A percentile compares a stretch with the other conserved stretches of the same genome.
Evolutionary conservation across 768 basidiomycete species (phyloP).

Genomic region (Tricholoma sp.): DNA sequence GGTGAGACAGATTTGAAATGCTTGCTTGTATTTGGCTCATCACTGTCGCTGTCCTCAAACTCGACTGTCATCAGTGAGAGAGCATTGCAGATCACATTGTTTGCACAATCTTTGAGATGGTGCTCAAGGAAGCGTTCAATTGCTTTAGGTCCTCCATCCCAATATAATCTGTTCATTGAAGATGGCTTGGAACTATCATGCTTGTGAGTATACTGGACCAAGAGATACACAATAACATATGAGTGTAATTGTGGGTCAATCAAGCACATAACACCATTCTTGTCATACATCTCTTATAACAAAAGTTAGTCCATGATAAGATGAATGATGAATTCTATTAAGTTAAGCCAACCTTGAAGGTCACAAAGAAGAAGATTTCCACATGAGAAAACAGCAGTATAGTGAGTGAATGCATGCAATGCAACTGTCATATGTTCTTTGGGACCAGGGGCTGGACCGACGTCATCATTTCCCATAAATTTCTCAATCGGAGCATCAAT

Average conservation of each 20-base stretch:
- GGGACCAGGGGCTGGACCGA: constrained; percentile 4
- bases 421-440: constrained; percentile 7
- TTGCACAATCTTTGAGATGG: constrained; percentile 1
- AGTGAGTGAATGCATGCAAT: constrained; percentile 20
- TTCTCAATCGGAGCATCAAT: constrained; percentile 11
- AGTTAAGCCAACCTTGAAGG: constrained; percentile 1
- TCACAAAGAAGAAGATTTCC: constrained; percentile 8
- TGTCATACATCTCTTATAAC: constrained; percentile 3
- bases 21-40: not conserved
- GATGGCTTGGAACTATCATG: not conserved
- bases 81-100: not conserved
- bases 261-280: constrained; percentile 2
- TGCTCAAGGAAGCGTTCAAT: constrained; percentile 2
- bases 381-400: constrained; percentile 1
- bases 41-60: not conserved
- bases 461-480: constrained; percentile 17
- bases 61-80: not conserved
- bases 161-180: constrained; percentile 1
- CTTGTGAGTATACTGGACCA: not conserved
- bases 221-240: not conserved
- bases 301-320: not conserved
- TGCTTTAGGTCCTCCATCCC: constrained; percentile 6
- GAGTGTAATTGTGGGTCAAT: constrained; percentile 9
- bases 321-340: not conserved
- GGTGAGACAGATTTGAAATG: not conserved